A percentile compares a stretch with the other conserved stretches of the same genome.
Evolutionary conservation across 768 basidiomycete genomes (phyloP).

Genomic region (Crepidotus variabilis): DNA sequence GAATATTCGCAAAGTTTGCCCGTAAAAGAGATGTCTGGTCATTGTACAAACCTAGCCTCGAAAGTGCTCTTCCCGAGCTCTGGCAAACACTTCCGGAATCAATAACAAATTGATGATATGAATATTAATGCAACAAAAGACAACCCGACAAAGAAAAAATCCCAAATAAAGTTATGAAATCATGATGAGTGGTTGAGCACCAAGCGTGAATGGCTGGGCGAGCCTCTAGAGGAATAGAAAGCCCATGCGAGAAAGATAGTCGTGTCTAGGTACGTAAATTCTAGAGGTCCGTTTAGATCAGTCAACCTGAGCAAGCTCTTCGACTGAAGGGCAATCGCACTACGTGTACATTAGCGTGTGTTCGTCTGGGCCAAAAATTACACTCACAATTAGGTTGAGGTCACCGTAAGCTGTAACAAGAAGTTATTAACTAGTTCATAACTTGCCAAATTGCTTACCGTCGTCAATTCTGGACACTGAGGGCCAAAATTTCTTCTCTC

Average conservation of each 20-base stretch:
- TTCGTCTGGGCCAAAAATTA: slow-evolving; percentile 5
- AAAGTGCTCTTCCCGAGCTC: slow-evolving; percentile 34
- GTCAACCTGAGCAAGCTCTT: slow-evolving; percentile 53
- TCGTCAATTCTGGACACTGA: slow-evolving; percentile 90
- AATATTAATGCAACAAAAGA: background rate
- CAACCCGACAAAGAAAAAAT: slow-evolving; percentile 2
- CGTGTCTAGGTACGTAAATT: slow-evolving; percentile 11
- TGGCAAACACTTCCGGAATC: slow-evolving; percentile 22
- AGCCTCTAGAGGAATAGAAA: slow-evolving; percentile 51
- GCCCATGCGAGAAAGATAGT: slow-evolving; percentile 25
- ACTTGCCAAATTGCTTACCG: slow-evolving; percentile 46
- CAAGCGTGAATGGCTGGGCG: slow-evolving; percentile 36
- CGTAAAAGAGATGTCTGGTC: slow-evolving; percentile 35
- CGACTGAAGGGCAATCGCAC: slow-evolving; percentile 87
- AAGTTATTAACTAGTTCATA: background rate
- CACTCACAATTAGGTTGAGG: slow-evolving; percentile 79
- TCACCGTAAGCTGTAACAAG: slow-evolving; percentile 77
- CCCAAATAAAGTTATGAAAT: slow-evolving; percentile 24
- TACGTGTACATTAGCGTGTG: slow-evolving; percentile 23
- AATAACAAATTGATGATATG: slow-evolving; percentile 17
- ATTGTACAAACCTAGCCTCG: slow-evolving; percentile 43
- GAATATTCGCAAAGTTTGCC: slow-evolving; percentile 55
- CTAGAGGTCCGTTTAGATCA: slow-evolving; percentile 7
- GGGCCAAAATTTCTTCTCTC: slow-evolving; percentile 96
- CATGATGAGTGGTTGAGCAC: slow-evolving; percentile 70